These are phyloP conservation scores for Saturnispora kantuleensis DNA, from an alignment of 805 yeast genomes.

Conservation along the genomic window DNA sequence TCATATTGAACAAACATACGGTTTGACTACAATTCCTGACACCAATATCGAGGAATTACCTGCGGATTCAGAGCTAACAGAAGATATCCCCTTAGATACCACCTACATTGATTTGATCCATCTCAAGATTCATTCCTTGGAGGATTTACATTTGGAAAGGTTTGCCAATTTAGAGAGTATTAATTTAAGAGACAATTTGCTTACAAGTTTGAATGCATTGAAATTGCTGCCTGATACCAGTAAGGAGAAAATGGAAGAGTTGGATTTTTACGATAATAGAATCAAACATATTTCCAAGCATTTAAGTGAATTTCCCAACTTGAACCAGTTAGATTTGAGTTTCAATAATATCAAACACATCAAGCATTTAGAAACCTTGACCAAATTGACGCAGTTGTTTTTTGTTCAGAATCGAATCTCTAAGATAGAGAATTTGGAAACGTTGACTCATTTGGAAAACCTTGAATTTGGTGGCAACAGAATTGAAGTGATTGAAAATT, in stretches of 20 bases:
- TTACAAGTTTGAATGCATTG: conserved; percentile 63
- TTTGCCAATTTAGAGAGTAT: conserved; percentile 49
- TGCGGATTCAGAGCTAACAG: conserved; percentile 59
- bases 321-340: conserved; percentile 66
- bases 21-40: conserved; percentile 29
- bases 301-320: conserved; percentile 45
- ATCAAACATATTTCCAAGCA: conserved; percentile 76
- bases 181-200: conserved; percentile 74
- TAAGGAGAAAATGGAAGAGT: conserved; percentile 50
- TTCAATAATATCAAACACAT: conserved; percentile 85
- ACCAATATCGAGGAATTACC: conserved; percentile 44
- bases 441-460: conserved; percentile 46
- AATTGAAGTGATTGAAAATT: conserved; percentile 47
- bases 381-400: conserved; percentile 56
- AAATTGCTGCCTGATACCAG: conserved; percentile 38
- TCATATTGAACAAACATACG: conserved; percentile 20
- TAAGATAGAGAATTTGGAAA: conserved; percentile 57
- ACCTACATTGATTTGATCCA: conserved; percentile 60
- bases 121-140: conserved; percentile 54
- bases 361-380: conserved; percentile 60
- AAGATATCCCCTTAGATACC: conserved; percentile 45
- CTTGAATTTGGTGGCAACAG: conserved; percentile 90
- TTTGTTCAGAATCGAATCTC: conserved; percentile 83
- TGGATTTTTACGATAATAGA: conserved; percentile 88
- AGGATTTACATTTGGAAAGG: conserved; percentile 47